Percentiles rank a stretch among this genome's conserved stretches.
Evolutionary conservation across 2,329 filamentous ascomycete species (phyloP).

Genomic region (Colletotrichum sp.): DNA sequence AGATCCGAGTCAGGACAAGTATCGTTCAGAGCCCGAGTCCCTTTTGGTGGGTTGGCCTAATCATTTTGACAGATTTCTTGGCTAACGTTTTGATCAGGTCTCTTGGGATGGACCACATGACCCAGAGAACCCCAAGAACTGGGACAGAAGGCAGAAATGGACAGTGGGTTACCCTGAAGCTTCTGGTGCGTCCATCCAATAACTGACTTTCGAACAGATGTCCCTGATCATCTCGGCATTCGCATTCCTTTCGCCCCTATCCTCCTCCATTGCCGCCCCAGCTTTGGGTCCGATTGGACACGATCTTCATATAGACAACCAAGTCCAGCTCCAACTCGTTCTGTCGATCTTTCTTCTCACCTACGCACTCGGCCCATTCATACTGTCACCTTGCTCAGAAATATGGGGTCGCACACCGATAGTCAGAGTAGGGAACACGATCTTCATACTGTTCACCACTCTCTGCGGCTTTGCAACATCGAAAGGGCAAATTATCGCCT

Average conservation of each 20-base stretch:
- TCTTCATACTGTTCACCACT: constrained; percentile 39
- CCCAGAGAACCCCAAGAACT: constrained; percentile 37
- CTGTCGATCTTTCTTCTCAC: constrained; percentile 55
- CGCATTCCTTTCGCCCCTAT: constrained; percentile 57
- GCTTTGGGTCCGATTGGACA: constrained; percentile 37
- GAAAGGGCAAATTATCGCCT: constrained; percentile 44
- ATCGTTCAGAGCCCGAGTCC: background rate
- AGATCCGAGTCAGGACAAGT: background rate
- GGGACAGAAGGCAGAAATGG: constrained; percentile 50
- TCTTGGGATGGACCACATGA: constrained; percentile 43
- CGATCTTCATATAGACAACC: constrained; percentile 44
- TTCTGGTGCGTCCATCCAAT: background rate
- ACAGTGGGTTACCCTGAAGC: constrained; percentile 6
- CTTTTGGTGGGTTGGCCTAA: background rate
- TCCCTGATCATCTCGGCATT: constrained; percentile 53
- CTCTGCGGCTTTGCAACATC: constrained; percentile 48
- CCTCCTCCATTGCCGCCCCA: constrained; percentile 49
- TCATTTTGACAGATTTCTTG: background rate
- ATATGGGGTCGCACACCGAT: constrained; percentile 39
- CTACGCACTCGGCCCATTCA: constrained; percentile 44
- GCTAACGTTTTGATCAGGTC: background rate
- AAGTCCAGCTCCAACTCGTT: constrained; percentile 45
- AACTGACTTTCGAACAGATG: constrained; percentile 6
- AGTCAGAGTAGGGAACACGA: constrained; percentile 39
- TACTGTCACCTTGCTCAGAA: constrained; percentile 49